Evolutionary conservation across 139 green algal genomes (phyloP), one percentile per base, ranked within the genome.

Genomic region (Pseudopediastrum boryanum): DNA sequence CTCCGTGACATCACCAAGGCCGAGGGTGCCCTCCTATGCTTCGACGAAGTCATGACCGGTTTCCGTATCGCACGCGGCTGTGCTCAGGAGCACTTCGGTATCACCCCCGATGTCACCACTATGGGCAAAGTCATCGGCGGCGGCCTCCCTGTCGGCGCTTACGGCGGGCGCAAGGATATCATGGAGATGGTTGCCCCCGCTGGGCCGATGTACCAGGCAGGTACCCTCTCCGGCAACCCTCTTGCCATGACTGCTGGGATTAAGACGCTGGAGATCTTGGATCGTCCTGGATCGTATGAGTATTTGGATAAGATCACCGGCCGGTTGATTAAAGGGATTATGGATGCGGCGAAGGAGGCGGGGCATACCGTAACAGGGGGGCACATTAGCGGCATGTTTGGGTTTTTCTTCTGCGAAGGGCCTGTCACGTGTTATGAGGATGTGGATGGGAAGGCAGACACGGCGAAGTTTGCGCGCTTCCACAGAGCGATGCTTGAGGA

Each of bases 41-140:
- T 99, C 65, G 96, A 99, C 80, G 96, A 99, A 89, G 94, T 98
- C 72, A 97, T 97, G 94, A 97, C 94, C 44, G 94, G 94, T 67
- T 98, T 98, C 94, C 88, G 94, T 51, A 94, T 98, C 66, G 86
- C 92, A 56, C 94, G 94, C 83, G 90, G 90, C 67, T 89, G 91
- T 46, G 87, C 84, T 5, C 94, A 98, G 89, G 91, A 97, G 86
- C 77, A 99, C 92, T 99, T 98, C 78, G 93, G 93, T 80, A 89
- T 99, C 70, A 99, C 89, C 10, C 96, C 96, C 39, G 96, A 99
- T 88, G 76, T 99, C 44, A 99, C 97, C 77, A 99, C 96, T 78
- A 96, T 99, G 92, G 96, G 96, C 86, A 99, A 99, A 94, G 94
- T 99, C 70, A 99, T 99, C 78, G 96, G 94, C 63, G 96, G 96